Evolutionary conservation across 306 rosid species (phyloP).

Genomic region (Quercus berberidifolia): DNA sequence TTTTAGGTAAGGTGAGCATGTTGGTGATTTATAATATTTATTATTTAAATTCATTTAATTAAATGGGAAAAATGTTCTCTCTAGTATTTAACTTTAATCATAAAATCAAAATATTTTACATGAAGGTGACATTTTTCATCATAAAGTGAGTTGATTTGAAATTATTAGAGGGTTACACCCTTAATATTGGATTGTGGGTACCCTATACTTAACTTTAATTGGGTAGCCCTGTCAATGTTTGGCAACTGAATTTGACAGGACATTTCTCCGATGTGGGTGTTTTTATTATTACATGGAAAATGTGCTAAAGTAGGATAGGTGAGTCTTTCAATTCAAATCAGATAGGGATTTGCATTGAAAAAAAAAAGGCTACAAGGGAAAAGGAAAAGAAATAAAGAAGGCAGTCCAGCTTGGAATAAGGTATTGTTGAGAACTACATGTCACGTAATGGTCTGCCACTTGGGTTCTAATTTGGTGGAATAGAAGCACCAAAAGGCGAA

Average conservation of each 20-base stretch:
- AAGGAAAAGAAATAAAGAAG: background rate
- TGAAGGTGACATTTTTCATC: too few species aligned
- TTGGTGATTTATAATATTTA: too few species aligned
- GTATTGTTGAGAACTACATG: background rate
- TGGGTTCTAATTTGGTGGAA: slow-evolving; percentile 7
- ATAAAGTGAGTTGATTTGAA: background rate
- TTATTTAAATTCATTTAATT: too few species aligned
- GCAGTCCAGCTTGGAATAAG: background rate
- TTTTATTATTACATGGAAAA: background rate
- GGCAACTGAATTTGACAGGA: background rate
- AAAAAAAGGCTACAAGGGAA: background rate
- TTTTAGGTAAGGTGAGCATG: too few species aligned
- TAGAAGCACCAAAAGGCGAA: slow-evolving; percentile 7
- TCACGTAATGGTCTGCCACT: slow-evolving; percentile 22
- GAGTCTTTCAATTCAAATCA: background rate
- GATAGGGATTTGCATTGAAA: background rate
- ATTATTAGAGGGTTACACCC: background rate
- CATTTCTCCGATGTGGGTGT: background rate
- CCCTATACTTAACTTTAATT: background rate
- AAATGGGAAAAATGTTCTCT: too few species aligned
- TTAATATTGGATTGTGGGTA: background rate
- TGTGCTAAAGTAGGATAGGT: background rate
- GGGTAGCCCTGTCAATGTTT: background rate
- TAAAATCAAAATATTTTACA: too few species aligned
- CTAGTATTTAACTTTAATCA: too few species aligned